Base-by-base conservation (phyloP, 2,329 filamentous ascomycete genomes). In the Pseudocercospora vitis region DNA sequence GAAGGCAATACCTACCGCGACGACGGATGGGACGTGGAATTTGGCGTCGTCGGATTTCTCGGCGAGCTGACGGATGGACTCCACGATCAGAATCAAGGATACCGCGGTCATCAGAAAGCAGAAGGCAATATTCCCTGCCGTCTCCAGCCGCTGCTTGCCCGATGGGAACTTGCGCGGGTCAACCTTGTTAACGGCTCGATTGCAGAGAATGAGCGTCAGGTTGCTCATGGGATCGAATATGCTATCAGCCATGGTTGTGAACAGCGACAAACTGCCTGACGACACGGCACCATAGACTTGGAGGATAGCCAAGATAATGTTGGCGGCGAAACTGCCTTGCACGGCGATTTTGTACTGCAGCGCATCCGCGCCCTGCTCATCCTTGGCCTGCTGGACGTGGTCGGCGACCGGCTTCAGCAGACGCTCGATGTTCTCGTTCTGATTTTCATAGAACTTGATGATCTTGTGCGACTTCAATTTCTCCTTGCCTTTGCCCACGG, bases 161-260 rank as follows among this genome's bases (percentile, higher is more conserved):
- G 88, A 91, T 0, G 92, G 92, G 68, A 95, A 99, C 42, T 88
- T 87, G 48, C 85, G 83, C 1, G 88, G 82, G 65, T 99, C 91
- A 32, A 97, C 92, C 49, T 83, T 85, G 64, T 87, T 88, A 61
- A 96, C 90, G 46, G 94, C 92, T 46, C 92, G 89, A 71, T 91
- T 87, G 56, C 87, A 90, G 31, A 96, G 73, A 53, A 97, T 90
- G 11, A 97, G 80, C 0, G 89, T 92, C 48, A 96, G 71, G 67
- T 96, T 96, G 66, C 88, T 92, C 32, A 66, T 44, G 9, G 65
- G 94, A 68, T 97, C 94, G 74, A 97, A 97, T 61, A 97, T 80
- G 48, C 91, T 85, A 72, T 99, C 94, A 12, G 91, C 92, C 88
- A 95, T 95, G 59, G 92, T 99, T 12, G 94, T 96, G 76, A 97